These are phyloP conservation scores for Yamadazyma jaroonii DNA, from an alignment of 1,139 yeast genomes.

Conservation along the genomic window DNA sequence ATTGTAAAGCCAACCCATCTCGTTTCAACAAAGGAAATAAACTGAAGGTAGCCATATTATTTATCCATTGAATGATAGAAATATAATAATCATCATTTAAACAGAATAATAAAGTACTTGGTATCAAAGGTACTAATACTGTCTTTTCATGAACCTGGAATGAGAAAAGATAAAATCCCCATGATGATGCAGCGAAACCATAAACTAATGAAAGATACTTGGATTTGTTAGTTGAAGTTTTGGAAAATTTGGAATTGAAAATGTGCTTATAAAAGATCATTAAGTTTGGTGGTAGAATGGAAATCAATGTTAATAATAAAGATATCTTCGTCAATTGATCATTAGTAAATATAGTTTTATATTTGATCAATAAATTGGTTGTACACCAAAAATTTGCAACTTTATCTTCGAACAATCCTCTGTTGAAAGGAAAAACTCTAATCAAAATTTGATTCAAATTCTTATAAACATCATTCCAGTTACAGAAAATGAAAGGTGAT, in stretches of 20 bases:
- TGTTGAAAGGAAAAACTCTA: conserved; percentile 84
- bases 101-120: conserved; percentile 68
- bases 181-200: conserved; percentile 79
- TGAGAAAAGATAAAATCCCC: conserved; percentile 86
- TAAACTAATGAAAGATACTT: conserved; percentile 38
- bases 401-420: conserved; percentile 97
- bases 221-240: conserved; percentile 16
- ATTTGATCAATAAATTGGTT: conserved; percentile 71
- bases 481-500: conserved; percentile 54
- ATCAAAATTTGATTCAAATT: conserved; percentile 38
- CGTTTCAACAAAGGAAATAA: conserved; percentile 82
- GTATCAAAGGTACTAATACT: conserved; percentile 82
- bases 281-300: conserved; percentile 66
- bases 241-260: conserved; percentile 28
- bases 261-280: conserved; percentile 52
- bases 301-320: conserved; percentile 57
- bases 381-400: conserved; percentile 98
- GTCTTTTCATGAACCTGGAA: conserved; percentile 97
- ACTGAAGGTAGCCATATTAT: conserved; percentile 80
- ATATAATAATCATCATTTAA: conserved; percentile 57
- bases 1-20: conserved; percentile 75
- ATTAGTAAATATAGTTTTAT: conserved; percentile 53
- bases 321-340: conserved; percentile 63
- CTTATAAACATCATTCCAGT: conserved; percentile 15
- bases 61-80: conserved; percentile 82